These are phyloP conservation scores for Phytophthora vignae DNA, from an alignment of 352 stramenopile genomes.

Conservation along the genomic window DNA sequence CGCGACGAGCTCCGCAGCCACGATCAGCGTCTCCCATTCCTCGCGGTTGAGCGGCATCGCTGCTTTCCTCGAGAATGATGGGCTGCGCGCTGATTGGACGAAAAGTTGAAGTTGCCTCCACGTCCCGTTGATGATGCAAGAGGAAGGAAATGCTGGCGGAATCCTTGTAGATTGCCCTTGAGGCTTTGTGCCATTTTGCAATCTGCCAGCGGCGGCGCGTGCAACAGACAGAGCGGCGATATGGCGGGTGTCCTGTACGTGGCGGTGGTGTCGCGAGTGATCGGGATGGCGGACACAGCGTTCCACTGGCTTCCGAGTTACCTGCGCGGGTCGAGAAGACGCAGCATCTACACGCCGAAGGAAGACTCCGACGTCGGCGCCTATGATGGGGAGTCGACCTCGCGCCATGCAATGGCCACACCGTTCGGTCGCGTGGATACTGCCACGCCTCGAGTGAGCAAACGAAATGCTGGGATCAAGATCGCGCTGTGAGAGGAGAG, in stretches of 20 bases:
- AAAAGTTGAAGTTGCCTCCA: constrained; percentile 26
- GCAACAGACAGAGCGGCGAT: not conserved
- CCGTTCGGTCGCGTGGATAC: not conserved
- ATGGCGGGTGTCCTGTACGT: constrained; percentile 36
- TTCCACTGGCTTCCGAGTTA: constrained; percentile 18
- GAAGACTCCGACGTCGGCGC: constrained; percentile 9
- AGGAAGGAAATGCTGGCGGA: not conserved
- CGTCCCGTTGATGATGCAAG: not conserved
- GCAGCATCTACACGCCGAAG: constrained; percentile 32
- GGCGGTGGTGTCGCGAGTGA: constrained; percentile 30
- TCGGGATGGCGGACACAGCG: constrained; percentile 16
- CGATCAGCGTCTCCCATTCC: constrained; percentile 64
- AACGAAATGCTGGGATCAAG: constrained; percentile 1
- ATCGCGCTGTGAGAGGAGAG: not conserved
- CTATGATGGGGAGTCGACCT: constrained; percentile 17
- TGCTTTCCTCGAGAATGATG: not conserved
- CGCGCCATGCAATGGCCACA: constrained; percentile 6
- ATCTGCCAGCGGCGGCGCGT: constrained; percentile 9
- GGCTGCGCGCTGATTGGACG: constrained; percentile 2
- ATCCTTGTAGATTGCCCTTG: not conserved
- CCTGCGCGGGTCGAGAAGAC: constrained; percentile 13
- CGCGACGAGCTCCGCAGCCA: constrained; percentile 54
- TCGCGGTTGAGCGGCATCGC: constrained; percentile 30
- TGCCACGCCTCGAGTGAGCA: not conserved
- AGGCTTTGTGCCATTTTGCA: constrained; percentile 20